Conservation (phyloP, 2,329 filamentous ascomycete species). For the Nemania abortiva region DNA sequence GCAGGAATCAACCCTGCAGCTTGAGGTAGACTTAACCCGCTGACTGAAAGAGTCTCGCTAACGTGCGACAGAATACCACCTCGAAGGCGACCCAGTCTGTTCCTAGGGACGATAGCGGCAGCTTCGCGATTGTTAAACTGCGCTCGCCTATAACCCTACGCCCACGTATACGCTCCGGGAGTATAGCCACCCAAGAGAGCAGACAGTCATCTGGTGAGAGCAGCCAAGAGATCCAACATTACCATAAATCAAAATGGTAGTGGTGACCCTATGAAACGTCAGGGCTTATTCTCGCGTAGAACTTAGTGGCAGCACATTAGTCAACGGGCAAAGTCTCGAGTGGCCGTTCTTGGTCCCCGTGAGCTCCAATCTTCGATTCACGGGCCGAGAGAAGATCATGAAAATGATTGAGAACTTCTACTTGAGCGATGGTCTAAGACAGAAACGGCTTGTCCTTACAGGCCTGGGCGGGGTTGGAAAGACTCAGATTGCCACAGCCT, state of each 20-base stretch:
- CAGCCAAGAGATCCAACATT: neutral
- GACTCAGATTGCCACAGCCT: neutral
- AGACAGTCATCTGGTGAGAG: neutral
- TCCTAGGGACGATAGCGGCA: neutral
- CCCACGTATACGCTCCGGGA: neutral
- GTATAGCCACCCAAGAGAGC: neutral
- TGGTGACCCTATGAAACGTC: neutral
- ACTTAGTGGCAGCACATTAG: neutral
- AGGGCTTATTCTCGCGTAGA: neutral
- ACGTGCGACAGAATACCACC: neutral
- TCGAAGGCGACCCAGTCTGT: neutral
- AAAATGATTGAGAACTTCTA: neutral
- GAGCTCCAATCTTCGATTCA: neutral
- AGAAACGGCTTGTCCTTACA: neutral
- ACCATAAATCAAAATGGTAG: neutral
- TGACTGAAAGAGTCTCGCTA: neutral
- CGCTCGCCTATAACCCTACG: neutral
- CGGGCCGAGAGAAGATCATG: neutral
- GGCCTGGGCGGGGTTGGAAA: conserved; percentile 1
- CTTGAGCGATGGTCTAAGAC: neutral
- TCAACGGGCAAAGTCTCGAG: neutral
- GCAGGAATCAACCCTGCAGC: neutral
- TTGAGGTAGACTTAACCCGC: neutral
- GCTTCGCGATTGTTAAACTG: neutral
- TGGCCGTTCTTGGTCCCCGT: neutral